Base-by-base conservation (phyloP, 108 stramenopile genomes). In the Skeletonema marinoi region DNA sequence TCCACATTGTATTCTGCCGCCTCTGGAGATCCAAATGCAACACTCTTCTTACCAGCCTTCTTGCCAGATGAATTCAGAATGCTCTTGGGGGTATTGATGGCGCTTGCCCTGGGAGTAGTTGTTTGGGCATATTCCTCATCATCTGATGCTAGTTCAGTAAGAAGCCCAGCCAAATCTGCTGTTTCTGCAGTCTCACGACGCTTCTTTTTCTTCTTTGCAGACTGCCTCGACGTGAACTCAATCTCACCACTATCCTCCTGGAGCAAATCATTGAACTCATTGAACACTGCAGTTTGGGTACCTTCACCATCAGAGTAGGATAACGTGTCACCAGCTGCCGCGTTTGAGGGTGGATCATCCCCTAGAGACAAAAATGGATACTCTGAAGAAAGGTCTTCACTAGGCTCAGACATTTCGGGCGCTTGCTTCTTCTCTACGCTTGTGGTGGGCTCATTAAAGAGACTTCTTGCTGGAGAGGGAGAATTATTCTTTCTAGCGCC, bases 21-120 rank as follows among this genome's bases (percentile, higher is more conserved):
- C 56, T 87, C 86, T 0, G 93, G 92, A 38, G 91, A 92, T 7
- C 93, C 92, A 76, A 96, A 96, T 13, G 83, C 91, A 36, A 96
- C 93, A 60, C 75, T 65, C 64, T 71, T 85, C 29, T 68, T 70
- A 21, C 63, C 11, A 12, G 65, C 59, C 44, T 75, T 62, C 60
- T 61, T 77, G 17, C 67, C 60, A 7, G 89, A 65, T 25, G 88
- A 88, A 50, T 75, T 84, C 42, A 86, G 67, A 44, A 78, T 83
- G 71, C 82, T 84, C 61, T 81, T 85, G 0, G 82, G 85, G 1
- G 78, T 74, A 58, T 71, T 78, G 39, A 48, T 19, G 30, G 60
- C 36, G 33, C 35, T 41, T 29, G 11, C 46, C 5, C 33, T 69
- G 56, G 73, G 73, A 6, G 59, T 70, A 19, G 66, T 68, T 44